These are phyloP conservation scores for Fusarium tuaranense DNA, from an alignment of 2,329 filamentous ascomycete genomes.

Conservation along the genomic window DNA sequence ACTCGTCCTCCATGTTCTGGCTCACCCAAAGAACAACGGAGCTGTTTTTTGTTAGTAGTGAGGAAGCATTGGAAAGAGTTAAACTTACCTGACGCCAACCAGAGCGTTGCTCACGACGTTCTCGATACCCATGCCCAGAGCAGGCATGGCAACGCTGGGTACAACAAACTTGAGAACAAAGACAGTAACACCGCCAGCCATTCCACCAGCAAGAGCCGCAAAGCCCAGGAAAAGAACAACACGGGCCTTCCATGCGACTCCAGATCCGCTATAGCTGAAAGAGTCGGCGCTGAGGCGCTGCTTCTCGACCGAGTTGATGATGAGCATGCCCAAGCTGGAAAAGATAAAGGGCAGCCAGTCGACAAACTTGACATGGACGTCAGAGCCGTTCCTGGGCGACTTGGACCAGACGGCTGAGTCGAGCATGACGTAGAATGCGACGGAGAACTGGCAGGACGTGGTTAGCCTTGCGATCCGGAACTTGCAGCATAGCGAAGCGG, in stretches of 20 bases:
- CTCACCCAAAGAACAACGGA: constrained; percentile 75
- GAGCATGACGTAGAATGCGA: constrained; percentile 77
- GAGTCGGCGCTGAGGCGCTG: constrained; percentile 72
- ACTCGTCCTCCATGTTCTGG: constrained; percentile 81
- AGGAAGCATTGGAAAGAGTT: background rate
- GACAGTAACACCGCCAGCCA: constrained; percentile 77
- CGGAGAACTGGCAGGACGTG: constrained; percentile 63
- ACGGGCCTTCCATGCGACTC: constrained; percentile 76
- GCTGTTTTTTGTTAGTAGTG: constrained; percentile 51
- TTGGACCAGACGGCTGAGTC: constrained; percentile 77
- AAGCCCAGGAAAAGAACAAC: constrained; percentile 77
- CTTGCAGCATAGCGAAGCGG: background rate
- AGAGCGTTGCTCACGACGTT: constrained; percentile 74
- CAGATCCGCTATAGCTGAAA: constrained; percentile 71
- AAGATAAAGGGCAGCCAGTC: constrained; percentile 79
- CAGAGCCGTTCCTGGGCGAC: constrained; percentile 68
- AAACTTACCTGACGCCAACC: constrained; percentile 68
- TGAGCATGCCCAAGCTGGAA: constrained; percentile 75
- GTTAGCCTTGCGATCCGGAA: constrained; percentile 20
- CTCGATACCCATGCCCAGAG: constrained; percentile 73
- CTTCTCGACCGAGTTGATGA: constrained; percentile 79
- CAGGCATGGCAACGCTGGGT: constrained; percentile 67
- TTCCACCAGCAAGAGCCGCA: constrained; percentile 72
- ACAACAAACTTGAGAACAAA: constrained; percentile 75
- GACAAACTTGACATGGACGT: constrained; percentile 72